Conservation (phyloP, 441 rosid species). For the Populus hybrid region DNA sequence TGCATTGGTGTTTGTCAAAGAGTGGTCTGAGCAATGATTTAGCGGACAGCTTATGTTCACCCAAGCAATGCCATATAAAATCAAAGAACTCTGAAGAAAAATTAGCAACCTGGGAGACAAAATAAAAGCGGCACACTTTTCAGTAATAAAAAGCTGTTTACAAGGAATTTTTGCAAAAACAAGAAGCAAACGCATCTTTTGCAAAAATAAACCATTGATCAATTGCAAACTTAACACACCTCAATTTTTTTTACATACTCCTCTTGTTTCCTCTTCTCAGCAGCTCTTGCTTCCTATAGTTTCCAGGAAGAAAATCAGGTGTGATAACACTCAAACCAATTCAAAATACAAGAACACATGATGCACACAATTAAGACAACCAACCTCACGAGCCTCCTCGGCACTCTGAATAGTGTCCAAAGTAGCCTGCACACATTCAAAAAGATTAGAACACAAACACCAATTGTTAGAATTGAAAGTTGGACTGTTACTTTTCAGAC, state of each 20-base stretch:
- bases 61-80: background rate
- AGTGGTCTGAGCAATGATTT: background rate
- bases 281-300: constrained; percentile 75
- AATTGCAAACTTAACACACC: constrained; percentile 41
- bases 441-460: constrained; percentile 19
- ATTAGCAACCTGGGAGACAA: background rate
- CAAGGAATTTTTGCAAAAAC: background rate
- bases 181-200: background rate
- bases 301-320: constrained; percentile 12
- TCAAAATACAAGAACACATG: background rate
- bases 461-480: constrained; percentile 5
- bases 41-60: background rate
- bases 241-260: constrained; percentile 68
- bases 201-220: background rate
- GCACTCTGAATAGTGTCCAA: constrained; percentile 85
- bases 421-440: constrained; percentile 56
- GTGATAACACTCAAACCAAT: constrained; percentile 7
- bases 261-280: constrained; percentile 81
- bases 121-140: background rate
- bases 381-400: constrained; percentile 91
- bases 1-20: background rate
- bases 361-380: constrained; percentile 11
- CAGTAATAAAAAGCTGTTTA: background rate
- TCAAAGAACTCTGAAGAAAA: background rate
- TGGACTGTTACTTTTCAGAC: constrained; percentile 17